These are phyloP conservation scores for Cladosporium sp. DNA, from an alignment of 2,329 filamentous ascomycete species.

Conservation along the genomic window DNA sequence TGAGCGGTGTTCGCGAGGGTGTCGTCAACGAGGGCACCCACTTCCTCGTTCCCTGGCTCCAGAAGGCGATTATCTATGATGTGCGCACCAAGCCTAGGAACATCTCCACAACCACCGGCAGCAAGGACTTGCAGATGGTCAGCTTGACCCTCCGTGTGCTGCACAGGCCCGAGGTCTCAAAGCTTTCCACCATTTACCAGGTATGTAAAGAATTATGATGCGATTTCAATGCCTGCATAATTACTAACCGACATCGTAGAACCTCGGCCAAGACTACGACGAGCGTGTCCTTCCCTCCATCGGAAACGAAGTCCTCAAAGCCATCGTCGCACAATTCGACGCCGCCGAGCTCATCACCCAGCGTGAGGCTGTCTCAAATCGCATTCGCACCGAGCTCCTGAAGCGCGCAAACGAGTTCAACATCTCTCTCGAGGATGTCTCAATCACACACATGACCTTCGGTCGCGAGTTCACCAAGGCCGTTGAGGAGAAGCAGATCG, in stretches of 20 bases:
- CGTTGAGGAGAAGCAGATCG: slow-evolving; percentile 99
- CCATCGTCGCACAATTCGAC: slow-evolving; percentile 52
- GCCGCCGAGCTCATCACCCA: slow-evolving; percentile 79
- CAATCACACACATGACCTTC: slow-evolving; percentile 99
- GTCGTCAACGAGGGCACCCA: slow-evolving; percentile 96
- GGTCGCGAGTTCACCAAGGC: slow-evolving; percentile 98
- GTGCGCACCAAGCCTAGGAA: slow-evolving; percentile 96
- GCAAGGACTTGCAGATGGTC: slow-evolving; percentile 99
- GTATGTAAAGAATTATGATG: slow-evolving; percentile 48
- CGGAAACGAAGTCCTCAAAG: slow-evolving; percentile 53
- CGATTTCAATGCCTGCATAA: background rate
- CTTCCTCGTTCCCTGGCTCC: slow-evolving; percentile 92
- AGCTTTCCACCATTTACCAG: slow-evolving; percentile 97
- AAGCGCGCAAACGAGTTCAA: slow-evolving; percentile 96
- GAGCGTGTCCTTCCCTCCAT: slow-evolving; percentile 56
- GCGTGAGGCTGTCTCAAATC: slow-evolving; percentile 91
- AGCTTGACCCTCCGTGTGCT: slow-evolving; percentile 94
- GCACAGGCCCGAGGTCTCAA: slow-evolving; percentile 88
- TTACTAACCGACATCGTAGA: slow-evolving; percentile 49
- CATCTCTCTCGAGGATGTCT: slow-evolving; percentile 97
- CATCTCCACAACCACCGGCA: slow-evolving; percentile 94
- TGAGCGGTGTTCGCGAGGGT: slow-evolving; percentile 85
- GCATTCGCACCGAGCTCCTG: slow-evolving; percentile 87
- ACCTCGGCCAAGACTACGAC: slow-evolving; percentile 96
- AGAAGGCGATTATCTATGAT: slow-evolving; percentile 91